phyloP scores from a whole-genome alignment of 2,329 filamentous ascomycete species.

The Ambrosiella beaveri region DNA sequence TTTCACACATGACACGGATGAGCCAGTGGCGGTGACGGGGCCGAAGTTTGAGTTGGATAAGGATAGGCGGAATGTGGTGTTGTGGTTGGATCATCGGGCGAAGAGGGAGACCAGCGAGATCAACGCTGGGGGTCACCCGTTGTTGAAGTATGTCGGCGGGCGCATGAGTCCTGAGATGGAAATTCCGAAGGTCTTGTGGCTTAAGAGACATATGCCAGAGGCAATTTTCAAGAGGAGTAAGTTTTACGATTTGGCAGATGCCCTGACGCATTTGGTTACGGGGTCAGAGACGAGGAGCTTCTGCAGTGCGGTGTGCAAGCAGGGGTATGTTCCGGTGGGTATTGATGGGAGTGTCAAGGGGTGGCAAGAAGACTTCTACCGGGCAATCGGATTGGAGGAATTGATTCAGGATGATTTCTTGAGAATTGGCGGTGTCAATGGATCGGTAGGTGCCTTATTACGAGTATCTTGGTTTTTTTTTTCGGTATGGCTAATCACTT shows the following conservation, averaged over 20 bases:
- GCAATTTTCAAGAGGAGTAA: constrained; percentile 85
- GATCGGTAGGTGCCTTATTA: constrained; percentile 51
- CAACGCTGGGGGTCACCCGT: constrained; percentile 79
- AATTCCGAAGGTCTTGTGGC: constrained; percentile 93
- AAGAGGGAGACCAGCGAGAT: constrained; percentile 83
- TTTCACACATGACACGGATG: constrained; percentile 74
- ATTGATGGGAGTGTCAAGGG: constrained; percentile 95
- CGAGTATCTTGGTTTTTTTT: too few species aligned
- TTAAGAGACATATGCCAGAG: constrained; percentile 94
- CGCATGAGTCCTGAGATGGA: constrained; percentile 99
- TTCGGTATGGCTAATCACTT: too few species aligned
- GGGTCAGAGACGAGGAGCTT: constrained; percentile 83
- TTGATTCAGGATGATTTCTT: constrained; percentile 74
- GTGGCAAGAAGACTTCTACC: constrained; percentile 92
- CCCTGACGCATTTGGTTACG: constrained; percentile 83
- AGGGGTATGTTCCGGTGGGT: constrained; percentile 90
- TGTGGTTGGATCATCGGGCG: constrained; percentile 94
- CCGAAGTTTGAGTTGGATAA: constrained; percentile 60
- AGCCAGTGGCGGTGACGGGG: constrained; percentile 78
- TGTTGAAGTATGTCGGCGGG: constrained; percentile 89
- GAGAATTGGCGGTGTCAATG: constrained; percentile 84
- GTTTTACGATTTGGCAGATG: constrained; percentile 90
- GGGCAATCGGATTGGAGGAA: constrained; percentile 70
- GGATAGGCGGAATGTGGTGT: constrained; percentile 82
- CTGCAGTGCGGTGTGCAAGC: constrained; percentile 93